Evolutionary conservation across 306 rosid species (phyloP).

Genomic region (Citrullus colocynthis): DNA sequence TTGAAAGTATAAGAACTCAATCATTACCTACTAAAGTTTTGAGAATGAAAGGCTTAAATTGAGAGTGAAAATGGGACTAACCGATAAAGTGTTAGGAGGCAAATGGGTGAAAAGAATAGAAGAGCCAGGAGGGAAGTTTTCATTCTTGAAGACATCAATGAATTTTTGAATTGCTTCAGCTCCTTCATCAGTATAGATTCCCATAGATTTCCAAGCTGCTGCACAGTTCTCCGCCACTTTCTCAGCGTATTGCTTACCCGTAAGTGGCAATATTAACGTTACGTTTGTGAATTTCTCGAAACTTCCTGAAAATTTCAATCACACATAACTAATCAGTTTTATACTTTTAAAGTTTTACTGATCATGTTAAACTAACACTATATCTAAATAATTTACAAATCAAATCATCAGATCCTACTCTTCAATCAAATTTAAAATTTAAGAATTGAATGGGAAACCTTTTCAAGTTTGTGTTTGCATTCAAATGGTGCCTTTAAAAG

Average conservation of each 20-base stretch:
- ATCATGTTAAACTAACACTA: no score
- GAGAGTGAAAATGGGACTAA: neutral
- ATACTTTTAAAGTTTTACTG: no score
- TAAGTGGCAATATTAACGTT: conserved; percentile 30
- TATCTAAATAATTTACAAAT: no score
- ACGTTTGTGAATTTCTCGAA: conserved; percentile 54
- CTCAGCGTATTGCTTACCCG: conserved; percentile 43
- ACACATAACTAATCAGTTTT: no score
- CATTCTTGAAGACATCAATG: conserved; percentile 27
- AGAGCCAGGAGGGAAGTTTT: conserved; percentile 43
- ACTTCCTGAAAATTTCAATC: conserved; percentile 24
- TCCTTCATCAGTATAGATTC: conserved; percentile 57
- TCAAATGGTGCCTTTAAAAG: no score
- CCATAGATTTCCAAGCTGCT: conserved; percentile 44
- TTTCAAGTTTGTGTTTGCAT: no score
- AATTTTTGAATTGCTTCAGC: conserved; percentile 47
- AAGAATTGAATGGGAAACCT: no score
- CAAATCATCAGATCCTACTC: no score
- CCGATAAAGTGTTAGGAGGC: conserved; percentile 45
- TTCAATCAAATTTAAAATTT: no score
- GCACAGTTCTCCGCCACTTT: conserved; percentile 59
- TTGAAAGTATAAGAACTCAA: no score
- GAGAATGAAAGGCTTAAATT: neutral
- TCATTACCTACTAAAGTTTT: no score
- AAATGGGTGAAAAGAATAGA: conserved; percentile 55